Evolutionary conservation across 805 yeast species (phyloP).

Genomic region (Candida andamanensis): DNA sequence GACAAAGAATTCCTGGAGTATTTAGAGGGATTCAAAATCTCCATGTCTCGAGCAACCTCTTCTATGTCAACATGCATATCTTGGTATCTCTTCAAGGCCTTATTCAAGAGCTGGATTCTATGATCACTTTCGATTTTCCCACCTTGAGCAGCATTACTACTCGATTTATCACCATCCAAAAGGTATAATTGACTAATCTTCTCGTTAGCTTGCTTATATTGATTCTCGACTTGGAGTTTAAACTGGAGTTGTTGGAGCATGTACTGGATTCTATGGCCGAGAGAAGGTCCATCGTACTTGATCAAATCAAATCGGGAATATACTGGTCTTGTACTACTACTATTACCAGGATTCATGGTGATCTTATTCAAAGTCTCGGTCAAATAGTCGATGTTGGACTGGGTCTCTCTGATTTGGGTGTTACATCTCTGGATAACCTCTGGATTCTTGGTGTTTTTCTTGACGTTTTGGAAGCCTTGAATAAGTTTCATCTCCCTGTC

Average conservation of each 20-base stretch:
- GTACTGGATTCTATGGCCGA: constrained; percentile 90
- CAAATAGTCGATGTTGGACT: constrained; percentile 83
- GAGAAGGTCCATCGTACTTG: constrained; percentile 88
- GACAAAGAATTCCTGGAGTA: constrained; percentile 79
- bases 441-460: constrained; percentile 71
- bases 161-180: constrained; percentile 84
- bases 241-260: constrained; percentile 95
- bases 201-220: constrained; percentile 88
- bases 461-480: constrained; percentile 77
- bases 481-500: constrained; percentile 85
- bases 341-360: constrained; percentile 19
- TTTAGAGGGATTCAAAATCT: constrained; percentile 61
- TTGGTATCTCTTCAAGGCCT: constrained; percentile 80
- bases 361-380: constrained; percentile 70
- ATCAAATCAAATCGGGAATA: constrained; percentile 74
- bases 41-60: constrained; percentile 62
- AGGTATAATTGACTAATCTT: constrained; percentile 81
- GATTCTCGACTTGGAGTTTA: constrained; percentile 89
- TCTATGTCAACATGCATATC: constrained; percentile 77
- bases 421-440: constrained; percentile 88
- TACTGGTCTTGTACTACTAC: constrained; percentile 29
- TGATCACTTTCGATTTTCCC: constrained; percentile 81
- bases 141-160: constrained; percentile 83
- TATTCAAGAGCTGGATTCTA: constrained; percentile 76
- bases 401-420: constrained; percentile 85